These are phyloP conservation scores for Heliosperma pusillum DNA, from an alignment of 148 eudicot genomes.

Conservation along the genomic window DNA sequence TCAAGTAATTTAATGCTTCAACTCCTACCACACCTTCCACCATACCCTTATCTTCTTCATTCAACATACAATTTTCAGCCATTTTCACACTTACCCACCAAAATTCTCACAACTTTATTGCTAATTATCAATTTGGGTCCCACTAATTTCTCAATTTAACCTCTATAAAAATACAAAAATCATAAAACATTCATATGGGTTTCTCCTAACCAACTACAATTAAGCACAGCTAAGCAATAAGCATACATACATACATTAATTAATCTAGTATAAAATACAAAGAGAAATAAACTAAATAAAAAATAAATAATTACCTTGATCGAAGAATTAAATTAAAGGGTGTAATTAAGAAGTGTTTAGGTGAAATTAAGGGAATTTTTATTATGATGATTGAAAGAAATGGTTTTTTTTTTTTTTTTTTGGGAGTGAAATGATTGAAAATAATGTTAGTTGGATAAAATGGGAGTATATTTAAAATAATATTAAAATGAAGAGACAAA, in stretches of 20 bases:
- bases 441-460: background rate
- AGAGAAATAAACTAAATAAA: too few relatives aligned
- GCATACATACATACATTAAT: too few relatives aligned
- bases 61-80: conserved; percentile 55
- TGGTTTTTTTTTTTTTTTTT: background rate
- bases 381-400: background rate
- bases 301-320: conserved; percentile 17
- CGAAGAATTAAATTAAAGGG: background rate
- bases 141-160: conserved; percentile 15
- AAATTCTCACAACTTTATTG: conserved; percentile 9
- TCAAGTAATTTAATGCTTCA: conserved; percentile 61
- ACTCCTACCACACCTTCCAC: conserved; percentile 63
- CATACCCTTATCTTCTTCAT: conserved; percentile 61
- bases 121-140: conserved; percentile 25
- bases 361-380: background rate
- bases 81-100: conserved; percentile 28
- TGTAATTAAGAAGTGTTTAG: too few relatives aligned
- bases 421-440: too few relatives aligned
- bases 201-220: conserved; percentile 3
- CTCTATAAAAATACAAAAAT: background rate
- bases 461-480: background rate
- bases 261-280: background rate
- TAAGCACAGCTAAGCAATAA: background rate
- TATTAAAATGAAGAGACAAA: background rate
- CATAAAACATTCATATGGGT: conserved; percentile 7